Evolutionary conservation across 73 alveolate species (phyloP), one percentile per base, ranked within the genome.

Genomic region (Tetrahymena malaccensis): DNA sequence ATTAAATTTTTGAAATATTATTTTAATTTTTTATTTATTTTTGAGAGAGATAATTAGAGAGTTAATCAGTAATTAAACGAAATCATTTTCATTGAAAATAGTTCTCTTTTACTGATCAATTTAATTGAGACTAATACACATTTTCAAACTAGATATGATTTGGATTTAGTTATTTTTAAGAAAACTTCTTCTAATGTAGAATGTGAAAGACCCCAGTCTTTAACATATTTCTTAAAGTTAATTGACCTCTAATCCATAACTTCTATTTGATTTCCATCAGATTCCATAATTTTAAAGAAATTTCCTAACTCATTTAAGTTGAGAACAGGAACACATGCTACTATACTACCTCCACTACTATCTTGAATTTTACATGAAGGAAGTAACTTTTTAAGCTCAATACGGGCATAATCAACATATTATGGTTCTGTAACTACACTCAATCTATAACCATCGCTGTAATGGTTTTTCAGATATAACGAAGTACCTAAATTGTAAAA

Each of bases 131-230:
- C 43, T 35, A 35, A 35, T 1, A 5, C 9, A 50, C 0, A 5
- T 15, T 27, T 22, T 70, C 89, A 70, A n/a, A 70, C 37, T 9
- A 70, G 12, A n/a, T 70, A 70, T 1, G 34, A 70, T 70, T 70
- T 70, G 19, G 89, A 70, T 55, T 98, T 97, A 19, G 99, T 98
- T 33, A 98, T 98, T 89, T 93, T 97, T 98, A 98, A 97, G 85
- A 98, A 98, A 13, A 98, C 99, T 93, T 98, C 99, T 85, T 98
- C 99, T 34, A 98, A 97, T 22, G 99, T 98, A 21, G 99, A 97
- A 94, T 98, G 98, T n/a, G 99, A 97, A 84, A 98, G 84, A 38
- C 99, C 99, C 97, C 98, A 97, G 38, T 98, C 99, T 17, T 94
- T 96, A 22, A 97, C 96, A 19, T 97, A 6, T 22, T 84, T 43